Base-by-base conservation (phyloP, 371 early-diverging fungal species). In the Lichtheimia ornata region DNA sequence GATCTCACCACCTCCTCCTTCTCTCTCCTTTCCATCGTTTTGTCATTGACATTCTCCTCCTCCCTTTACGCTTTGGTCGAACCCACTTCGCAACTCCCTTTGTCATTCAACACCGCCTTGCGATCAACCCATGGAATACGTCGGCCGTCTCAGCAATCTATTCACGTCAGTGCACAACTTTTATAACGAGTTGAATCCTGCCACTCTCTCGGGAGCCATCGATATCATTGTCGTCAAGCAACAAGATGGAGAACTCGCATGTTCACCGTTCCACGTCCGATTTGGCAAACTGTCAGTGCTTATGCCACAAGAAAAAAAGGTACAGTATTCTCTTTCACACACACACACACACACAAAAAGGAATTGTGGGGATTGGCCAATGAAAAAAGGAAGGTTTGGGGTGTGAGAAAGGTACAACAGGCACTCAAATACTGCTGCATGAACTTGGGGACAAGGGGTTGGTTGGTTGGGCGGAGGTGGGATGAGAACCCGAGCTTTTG, bases 131-230 rank as follows among this genome's bases (percentile, higher is more conserved):
- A 69, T 69, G 69, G 69, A 69, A 51, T 69, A 69, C 61, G 69
- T 69, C 35, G 72, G 64, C n/a, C 63, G 59, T 35, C 61, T 67
- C 42, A 59, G 65, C 56, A 67, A 64, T 56, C 61, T 70, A 45
- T 49, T 88, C 50, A 89, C 88, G 27, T 88, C 93, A 5, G 94
- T 97, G 49, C 86, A 90, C 64, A 91, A 88, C 62, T 90, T 99
- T 68, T 98, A 97, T 79, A 94, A 88, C 60, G 96, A 94, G 67
- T 86, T 98, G 56, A 99, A 99, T 69, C 97, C 98, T 1, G 84
- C 97, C 2, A 98, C 98, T 1, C 86, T 99, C n/a, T 94, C 95
- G 14, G 99, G 99, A 27, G 97, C 98, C 47, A 97, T 97, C 72
- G 99, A 99, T 75, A 87, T 99, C 30, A 88, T 99, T 14, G 98